phyloP scores from a whole-genome alignment of 2,329 filamentous ascomycete genomes.

The Penicillium vulpinum region DNA sequence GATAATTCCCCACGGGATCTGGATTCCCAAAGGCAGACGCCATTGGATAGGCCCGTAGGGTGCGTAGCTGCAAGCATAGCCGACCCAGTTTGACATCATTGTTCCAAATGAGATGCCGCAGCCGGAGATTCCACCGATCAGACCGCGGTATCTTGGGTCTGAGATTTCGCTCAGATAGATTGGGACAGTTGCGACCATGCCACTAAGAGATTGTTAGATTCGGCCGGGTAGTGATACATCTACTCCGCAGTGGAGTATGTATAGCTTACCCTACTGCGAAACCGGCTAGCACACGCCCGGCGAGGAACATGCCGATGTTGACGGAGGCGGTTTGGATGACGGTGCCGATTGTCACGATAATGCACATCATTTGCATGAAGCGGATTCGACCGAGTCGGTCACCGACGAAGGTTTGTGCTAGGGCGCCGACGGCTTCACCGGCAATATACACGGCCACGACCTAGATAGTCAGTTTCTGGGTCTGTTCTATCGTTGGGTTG shows the following conservation, averaged over 20 bases:
- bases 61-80: slow-evolving; percentile 56
- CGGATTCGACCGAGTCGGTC: slow-evolving; percentile 56
- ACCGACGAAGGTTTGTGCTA: slow-evolving; percentile 55
- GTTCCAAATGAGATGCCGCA: slow-evolving; percentile 58
- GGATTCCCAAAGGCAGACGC: slow-evolving; percentile 56
- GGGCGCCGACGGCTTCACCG: slow-evolving; percentile 58
- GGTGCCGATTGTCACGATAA: slow-evolving; percentile 57
- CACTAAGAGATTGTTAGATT: slow-evolving; percentile 31
- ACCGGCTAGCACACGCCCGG: slow-evolving; percentile 51
- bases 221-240: background rate
- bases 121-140: slow-evolving; percentile 57
- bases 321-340: slow-evolving; percentile 56
- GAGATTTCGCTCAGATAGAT: slow-evolving; percentile 59
- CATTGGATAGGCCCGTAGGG: slow-evolving; percentile 56
- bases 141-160: slow-evolving; percentile 50
- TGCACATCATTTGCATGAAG: slow-evolving; percentile 57
- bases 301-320: slow-evolving; percentile 57
- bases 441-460: slow-evolving; percentile 62
- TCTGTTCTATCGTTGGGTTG: background rate
- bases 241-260: background rate
- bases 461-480: slow-evolving; percentile 20
- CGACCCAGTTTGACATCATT: slow-evolving; percentile 60
- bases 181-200: slow-evolving; percentile 54
- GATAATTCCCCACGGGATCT: slow-evolving; percentile 58
- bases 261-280: slow-evolving; percentile 47